A percentile compares a stretch with the other conserved stretches of the same genome.
These are phyloP conservation scores for Xerocomus amazonicus DNA, from an alignment of 1,284 basidiomycete species.

Conservation along the genomic window DNA sequence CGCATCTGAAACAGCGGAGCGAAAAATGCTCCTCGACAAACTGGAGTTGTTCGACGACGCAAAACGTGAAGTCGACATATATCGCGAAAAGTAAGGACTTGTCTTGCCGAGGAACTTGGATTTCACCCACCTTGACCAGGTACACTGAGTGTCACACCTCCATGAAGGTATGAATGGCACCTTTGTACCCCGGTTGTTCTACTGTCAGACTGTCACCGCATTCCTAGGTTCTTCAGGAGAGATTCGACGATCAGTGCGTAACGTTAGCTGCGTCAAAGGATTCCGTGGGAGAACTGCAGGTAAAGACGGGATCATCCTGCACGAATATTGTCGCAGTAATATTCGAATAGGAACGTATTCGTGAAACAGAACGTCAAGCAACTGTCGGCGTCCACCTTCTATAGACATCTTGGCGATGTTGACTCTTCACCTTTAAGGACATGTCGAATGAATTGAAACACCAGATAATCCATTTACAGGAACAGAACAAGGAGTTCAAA, in stretches of 20 bases:
- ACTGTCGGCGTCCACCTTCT: constrained; percentile 12
- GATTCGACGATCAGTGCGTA: constrained; percentile 55
- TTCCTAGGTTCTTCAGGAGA: constrained; percentile 50
- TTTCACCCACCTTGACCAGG: constrained; percentile 11
- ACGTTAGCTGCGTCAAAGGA: constrained; percentile 52
- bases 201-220: background rate
- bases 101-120: background rate
- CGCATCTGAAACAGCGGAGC: constrained; percentile 21
- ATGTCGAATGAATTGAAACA: constrained; percentile 10
- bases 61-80: constrained; percentile 20
- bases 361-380: constrained; percentile 14
- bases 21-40: constrained; percentile 22
- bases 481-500: constrained; percentile 22
- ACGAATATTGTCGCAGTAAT: background rate
- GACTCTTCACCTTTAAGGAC: constrained; percentile 18
- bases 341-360: constrained; percentile 20
- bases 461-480: constrained; percentile 21
- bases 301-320: constrained; percentile 17
- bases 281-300: constrained; percentile 52
- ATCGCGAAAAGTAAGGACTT: constrained; percentile 26
- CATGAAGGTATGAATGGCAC: constrained; percentile 24
- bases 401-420: background rate
- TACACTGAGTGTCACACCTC: constrained; percentile 32
- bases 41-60: constrained; percentile 17
- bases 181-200: background rate